Conservation (phyloP, 2,329 filamentous ascomycete genomes). For the Fusarium udum region DNA sequence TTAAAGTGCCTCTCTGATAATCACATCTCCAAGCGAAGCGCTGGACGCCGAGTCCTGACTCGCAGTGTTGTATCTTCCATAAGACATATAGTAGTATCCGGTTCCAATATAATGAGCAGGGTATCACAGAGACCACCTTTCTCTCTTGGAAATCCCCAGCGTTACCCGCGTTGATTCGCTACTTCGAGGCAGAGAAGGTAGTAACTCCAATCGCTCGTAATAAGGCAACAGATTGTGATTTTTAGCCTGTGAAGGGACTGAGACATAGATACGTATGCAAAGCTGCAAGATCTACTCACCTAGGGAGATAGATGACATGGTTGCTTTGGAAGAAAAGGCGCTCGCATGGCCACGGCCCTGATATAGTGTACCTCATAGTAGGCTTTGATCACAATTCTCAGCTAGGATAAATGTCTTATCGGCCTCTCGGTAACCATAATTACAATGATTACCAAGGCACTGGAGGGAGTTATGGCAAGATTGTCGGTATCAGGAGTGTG, state of each 20-base stretch:
- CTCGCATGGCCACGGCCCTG: neutral
- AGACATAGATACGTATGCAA: neutral
- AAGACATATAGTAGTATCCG: neutral
- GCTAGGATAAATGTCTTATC: neutral
- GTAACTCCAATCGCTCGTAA: neutral
- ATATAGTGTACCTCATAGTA: neutral
- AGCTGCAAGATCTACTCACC: neutral
- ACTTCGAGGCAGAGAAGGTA: neutral
- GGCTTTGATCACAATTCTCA: neutral
- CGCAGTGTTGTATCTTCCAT: neutral
- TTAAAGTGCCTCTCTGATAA: neutral
- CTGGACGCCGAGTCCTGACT: neutral
- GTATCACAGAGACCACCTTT: neutral
- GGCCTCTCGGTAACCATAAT: neutral
- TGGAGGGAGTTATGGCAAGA: neutral
- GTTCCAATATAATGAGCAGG: neutral
- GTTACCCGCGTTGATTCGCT: neutral
- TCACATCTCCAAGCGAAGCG: neutral
- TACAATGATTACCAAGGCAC: neutral
- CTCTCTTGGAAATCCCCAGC: neutral
- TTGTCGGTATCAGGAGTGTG: neutral
- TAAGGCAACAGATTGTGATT: neutral
- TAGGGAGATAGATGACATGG: neutral
- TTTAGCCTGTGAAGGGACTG: neutral
- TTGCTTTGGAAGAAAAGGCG: neutral